Percentiles rank a stretch among this genome's conserved stretches.
These are phyloP conservation scores for Populus ilicifolia DNA, from an alignment of 345 rosid species.

Conservation along the genomic window DNA sequence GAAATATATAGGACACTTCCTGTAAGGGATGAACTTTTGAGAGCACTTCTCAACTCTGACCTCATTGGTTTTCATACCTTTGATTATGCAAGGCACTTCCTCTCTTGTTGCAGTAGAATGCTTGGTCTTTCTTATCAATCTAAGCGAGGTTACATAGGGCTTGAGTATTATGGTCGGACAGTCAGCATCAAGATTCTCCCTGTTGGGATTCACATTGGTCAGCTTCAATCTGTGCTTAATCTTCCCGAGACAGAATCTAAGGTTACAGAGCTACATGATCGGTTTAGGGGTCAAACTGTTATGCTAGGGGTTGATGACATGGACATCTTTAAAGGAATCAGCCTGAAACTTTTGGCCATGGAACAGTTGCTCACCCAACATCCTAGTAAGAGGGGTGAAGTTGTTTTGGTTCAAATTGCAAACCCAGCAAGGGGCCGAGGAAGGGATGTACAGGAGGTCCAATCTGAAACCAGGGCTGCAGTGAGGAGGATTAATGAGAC, in stretches of 20 bases:
- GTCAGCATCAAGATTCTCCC: slow-evolving; percentile 90
- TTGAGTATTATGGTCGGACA: slow-evolving; percentile 83
- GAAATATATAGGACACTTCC: slow-evolving; percentile 92
- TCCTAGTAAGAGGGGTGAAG: slow-evolving; percentile 58
- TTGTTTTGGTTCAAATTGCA: slow-evolving; percentile 90
- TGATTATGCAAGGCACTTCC: slow-evolving; percentile 92
- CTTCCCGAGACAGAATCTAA: slow-evolving; percentile 69
- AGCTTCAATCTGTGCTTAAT: slow-evolving; percentile 70
- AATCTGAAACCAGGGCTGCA: slow-evolving; percentile 62
- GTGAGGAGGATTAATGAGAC: slow-evolving; percentile 66
- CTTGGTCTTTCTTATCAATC: slow-evolving; percentile 88
- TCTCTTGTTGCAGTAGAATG: slow-evolving; percentile 93
- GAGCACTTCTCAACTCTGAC: slow-evolving; percentile 80
- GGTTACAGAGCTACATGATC: slow-evolving; percentile 59
- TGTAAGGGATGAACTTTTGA: slow-evolving; percentile 71
- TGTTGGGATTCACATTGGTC: slow-evolving; percentile 84
- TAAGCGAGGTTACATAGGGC: slow-evolving; percentile 84
- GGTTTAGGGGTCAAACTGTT: slow-evolving; percentile 56
- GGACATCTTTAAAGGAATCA: slow-evolving; percentile 95
- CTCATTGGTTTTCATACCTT: slow-evolving; percentile 90
- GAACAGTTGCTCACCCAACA: slow-evolving; percentile 81
- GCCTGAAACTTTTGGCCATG: slow-evolving; percentile 91
- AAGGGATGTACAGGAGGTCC: slow-evolving; percentile 77
- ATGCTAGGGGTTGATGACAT: slow-evolving; percentile 92
- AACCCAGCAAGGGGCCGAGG: slow-evolving; percentile 97